Conservation (phyloP, 768 basidiomycete species). For the Leccinum longicurvipes region DNA sequence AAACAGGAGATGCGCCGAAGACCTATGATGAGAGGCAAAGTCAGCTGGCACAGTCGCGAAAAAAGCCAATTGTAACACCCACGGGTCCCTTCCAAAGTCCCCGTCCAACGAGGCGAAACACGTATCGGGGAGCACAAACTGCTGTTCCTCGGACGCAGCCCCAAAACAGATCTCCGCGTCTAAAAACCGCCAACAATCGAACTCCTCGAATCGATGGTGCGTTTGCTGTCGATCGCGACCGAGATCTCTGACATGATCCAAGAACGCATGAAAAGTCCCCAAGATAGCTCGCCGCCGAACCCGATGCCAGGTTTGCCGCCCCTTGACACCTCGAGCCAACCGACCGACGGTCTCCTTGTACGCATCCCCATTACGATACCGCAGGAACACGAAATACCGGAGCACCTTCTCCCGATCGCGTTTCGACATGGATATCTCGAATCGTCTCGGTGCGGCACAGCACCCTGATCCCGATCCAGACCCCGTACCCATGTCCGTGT, state of each 20-base stretch:
- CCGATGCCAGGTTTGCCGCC: constrained; percentile 25
- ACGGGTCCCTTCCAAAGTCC: constrained; percentile 36
- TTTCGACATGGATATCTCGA: constrained; percentile 20
- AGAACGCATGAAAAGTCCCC: constrained; percentile 28
- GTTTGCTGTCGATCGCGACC: neutral
- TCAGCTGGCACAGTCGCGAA: neutral
- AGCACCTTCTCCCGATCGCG: constrained; percentile 38
- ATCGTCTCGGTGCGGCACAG: constrained; percentile 7
- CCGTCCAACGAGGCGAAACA: constrained; percentile 56
- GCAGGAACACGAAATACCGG: constrained; percentile 52
- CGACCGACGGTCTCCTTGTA: constrained; percentile 39
- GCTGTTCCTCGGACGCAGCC: constrained; percentile 50
- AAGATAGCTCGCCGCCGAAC: constrained; percentile 28
- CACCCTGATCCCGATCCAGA: neutral
- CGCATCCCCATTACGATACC: constrained; percentile 53
- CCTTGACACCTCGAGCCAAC: constrained; percentile 22
- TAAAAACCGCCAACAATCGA: constrained; percentile 47
- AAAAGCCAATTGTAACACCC: constrained; percentile 4
- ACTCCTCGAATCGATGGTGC: constrained; percentile 13
- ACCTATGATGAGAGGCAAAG: constrained; percentile 25
- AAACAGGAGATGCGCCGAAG: constrained; percentile 51
- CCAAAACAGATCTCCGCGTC: constrained; percentile 54
- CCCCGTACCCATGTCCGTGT: neutral
- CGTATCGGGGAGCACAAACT: constrained; percentile 52
- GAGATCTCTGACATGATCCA: constrained; percentile 2